phyloP scores from a whole-genome alignment of 169 alveolate species.

The Plasmodium chabaudi region DNA sequence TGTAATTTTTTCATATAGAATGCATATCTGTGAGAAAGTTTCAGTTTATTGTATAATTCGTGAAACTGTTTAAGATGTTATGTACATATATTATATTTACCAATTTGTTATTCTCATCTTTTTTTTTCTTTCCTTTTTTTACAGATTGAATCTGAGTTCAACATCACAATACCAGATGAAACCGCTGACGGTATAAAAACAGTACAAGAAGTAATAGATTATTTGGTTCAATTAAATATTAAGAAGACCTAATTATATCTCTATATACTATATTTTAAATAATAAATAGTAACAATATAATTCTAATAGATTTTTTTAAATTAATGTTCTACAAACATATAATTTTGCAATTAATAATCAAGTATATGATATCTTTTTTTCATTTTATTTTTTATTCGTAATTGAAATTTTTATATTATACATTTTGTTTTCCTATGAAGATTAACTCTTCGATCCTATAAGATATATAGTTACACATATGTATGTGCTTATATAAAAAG shows the following conservation, averaged over 20 bases:
- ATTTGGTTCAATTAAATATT: constrained; percentile 58
- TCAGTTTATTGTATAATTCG: background rate
- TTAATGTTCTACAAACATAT: background rate
- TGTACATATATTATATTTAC: constrained; percentile 1
- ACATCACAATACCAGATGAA: constrained; percentile 75
- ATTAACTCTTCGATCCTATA: too few relatives aligned
- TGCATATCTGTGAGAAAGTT: background rate
- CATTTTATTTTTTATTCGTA: too few relatives aligned
- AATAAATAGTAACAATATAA: background rate
- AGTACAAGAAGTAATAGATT: constrained; percentile 69
- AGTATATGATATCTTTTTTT: too few relatives aligned
- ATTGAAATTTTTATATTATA: too few relatives aligned
- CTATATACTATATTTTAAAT: background rate
- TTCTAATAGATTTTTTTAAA: background rate
- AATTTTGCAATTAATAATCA: too few relatives aligned
- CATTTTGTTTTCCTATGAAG: too few relatives aligned
- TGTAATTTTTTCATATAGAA: constrained; percentile 18
- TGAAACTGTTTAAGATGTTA: background rate
- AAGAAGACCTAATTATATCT: constrained; percentile 28
- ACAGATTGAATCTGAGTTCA: constrained; percentile 74
- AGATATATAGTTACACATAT: too few relatives aligned
- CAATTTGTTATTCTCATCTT: background rate
- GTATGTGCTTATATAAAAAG: too few relatives aligned
- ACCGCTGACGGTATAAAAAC: constrained; percentile 75
- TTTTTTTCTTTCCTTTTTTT: constrained; percentile 13